phyloP scores from a whole-genome alignment of 2,329 filamentous ascomycete genomes.

The Cladosporium phlei region DNA sequence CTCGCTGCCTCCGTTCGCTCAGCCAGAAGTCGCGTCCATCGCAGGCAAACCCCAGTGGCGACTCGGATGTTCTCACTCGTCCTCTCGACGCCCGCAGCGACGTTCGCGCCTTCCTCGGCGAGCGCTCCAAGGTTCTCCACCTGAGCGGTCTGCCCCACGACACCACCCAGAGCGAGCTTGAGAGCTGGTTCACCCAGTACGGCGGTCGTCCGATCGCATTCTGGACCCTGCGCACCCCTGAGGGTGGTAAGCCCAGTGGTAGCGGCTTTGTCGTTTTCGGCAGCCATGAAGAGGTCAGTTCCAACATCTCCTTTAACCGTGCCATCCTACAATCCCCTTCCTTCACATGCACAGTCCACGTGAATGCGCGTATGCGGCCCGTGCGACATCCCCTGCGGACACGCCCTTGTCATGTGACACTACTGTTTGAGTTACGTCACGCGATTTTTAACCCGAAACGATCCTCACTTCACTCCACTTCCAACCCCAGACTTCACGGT shows the following conservation, averaged over 20 bases:
- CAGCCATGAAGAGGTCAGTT: constrained; percentile 91
- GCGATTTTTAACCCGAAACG: constrained; percentile 8
- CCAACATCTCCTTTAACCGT: constrained; percentile 9
- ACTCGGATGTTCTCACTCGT: constrained; percentile 87
- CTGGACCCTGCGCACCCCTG: constrained; percentile 95
- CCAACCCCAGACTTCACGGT: constrained; percentile 4
- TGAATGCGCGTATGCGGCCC: constrained; percentile 9
- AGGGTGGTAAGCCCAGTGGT: constrained; percentile 99
- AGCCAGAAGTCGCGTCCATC: constrained; percentile 94
- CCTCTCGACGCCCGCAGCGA: constrained; percentile 97
- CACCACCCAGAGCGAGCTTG: constrained; percentile 95
- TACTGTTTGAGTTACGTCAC: constrained; percentile 9
- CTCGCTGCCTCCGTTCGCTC: constrained; percentile 83
- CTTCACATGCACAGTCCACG: constrained; percentile 10
- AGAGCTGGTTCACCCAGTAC: constrained; percentile 99
- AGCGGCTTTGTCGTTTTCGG: constrained; percentile 98
- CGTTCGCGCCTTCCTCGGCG: constrained; percentile 89
- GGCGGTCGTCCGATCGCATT: constrained; percentile 96
- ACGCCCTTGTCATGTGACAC: constrained; percentile 10
- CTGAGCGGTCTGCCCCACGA: constrained; percentile 97
- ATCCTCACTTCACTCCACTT: constrained; percentile 11
- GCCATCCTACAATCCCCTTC: too few species aligned
- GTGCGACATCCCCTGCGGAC: constrained; percentile 6
- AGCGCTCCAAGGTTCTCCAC: constrained; percentile 96
- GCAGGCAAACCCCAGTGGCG: constrained; percentile 59